These are phyloP conservation scores for Phoma sp. DNA, from an alignment of 2,329 filamentous ascomycete species.

Conservation along the genomic window DNA sequence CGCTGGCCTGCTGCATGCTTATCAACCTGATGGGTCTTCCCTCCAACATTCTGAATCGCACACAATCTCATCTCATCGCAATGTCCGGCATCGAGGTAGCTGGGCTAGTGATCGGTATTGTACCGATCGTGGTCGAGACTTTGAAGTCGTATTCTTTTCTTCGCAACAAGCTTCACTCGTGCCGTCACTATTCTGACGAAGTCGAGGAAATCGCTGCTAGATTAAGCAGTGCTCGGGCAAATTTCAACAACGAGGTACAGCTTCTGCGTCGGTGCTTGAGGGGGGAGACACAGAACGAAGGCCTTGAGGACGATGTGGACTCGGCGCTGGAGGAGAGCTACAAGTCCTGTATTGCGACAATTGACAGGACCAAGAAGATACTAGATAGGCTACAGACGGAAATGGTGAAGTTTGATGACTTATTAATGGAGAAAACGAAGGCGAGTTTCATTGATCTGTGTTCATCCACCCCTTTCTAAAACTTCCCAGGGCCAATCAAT, in stretches of 20 bases:
- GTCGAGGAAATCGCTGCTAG: background rate
- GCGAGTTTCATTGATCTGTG: too few relatives aligned
- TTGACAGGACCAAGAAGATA: background rate
- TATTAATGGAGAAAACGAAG: background rate
- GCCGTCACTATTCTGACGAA: background rate
- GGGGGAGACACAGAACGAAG: background rate
- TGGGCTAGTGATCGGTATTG: slow-evolving; percentile 28
- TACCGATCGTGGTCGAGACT: slow-evolving; percentile 32
- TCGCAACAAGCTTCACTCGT: background rate
- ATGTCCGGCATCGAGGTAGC: slow-evolving; percentile 32
- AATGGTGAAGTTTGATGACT: background rate
- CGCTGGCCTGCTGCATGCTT: background rate
- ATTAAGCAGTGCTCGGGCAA: background rate
- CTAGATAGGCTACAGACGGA: background rate
- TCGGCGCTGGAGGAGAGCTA: background rate
- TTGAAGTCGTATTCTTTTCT: slow-evolving; percentile 25
- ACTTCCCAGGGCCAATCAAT: background rate
- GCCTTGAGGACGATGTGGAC: background rate
- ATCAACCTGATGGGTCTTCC: background rate
- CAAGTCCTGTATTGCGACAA: background rate
- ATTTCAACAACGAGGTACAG: slow-evolving; percentile 4
- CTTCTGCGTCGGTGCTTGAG: background rate
- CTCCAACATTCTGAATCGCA: background rate
- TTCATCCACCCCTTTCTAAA: too few relatives aligned
- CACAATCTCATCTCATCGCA: background rate